phyloP scores from a whole-genome alignment of 1,284 basidiomycete species.

The Garcileccinum viscosum region DNA sequence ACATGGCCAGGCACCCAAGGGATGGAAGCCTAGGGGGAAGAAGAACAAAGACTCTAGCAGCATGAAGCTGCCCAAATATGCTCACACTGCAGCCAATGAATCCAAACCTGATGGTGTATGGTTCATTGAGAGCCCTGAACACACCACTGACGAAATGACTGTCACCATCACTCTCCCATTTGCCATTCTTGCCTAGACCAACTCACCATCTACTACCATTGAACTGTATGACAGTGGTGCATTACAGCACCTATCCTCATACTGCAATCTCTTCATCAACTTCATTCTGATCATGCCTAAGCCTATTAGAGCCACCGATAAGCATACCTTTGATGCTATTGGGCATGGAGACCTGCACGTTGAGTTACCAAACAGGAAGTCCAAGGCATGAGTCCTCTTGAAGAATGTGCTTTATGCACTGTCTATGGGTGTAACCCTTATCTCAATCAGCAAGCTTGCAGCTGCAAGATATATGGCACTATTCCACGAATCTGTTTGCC shows the following conservation, averaged over 20 bases:
- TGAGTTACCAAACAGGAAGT: too few species aligned
- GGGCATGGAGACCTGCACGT: too few species aligned
- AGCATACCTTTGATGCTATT: conserved; percentile 30
- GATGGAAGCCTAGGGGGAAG: background rate
- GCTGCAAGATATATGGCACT: background rate
- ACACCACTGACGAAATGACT: background rate
- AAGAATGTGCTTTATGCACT: conserved; percentile 1
- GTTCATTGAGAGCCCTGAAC: background rate
- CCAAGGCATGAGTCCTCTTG: too few species aligned
- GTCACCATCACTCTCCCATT: background rate
- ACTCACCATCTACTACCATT: too few species aligned
- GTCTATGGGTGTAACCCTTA: conserved; percentile 31
- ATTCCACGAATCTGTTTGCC: background rate
- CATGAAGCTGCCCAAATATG: background rate
- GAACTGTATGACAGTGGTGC: too few species aligned
- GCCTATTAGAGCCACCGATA: background rate
- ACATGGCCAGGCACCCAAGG: background rate
- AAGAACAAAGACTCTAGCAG: background rate
- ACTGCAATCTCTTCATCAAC: background rate
- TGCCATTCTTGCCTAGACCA: background rate
- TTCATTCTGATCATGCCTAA: background rate
- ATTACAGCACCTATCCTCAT: too few species aligned
- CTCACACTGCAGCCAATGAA: too few species aligned
- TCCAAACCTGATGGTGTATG: too few species aligned
- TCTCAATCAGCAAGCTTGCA: conserved; percentile 42